phyloP scores from a whole-genome alignment of 306 rosid genomes.

The Clitoria ternatea region DNA sequence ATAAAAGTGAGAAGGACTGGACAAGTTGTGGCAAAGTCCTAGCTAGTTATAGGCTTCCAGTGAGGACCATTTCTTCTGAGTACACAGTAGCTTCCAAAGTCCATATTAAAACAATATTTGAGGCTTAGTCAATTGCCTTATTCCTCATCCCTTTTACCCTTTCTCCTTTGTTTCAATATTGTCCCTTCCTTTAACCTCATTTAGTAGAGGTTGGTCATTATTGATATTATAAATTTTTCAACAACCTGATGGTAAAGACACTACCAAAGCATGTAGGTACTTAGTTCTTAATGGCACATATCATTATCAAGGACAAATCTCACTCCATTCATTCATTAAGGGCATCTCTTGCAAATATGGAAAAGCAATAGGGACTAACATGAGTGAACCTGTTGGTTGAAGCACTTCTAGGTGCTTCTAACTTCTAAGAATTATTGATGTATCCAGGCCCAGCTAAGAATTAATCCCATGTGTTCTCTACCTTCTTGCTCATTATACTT shows the following conservation, averaged over 20 bases:
- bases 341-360: constrained; percentile 13
- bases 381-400: not conserved
- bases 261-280: not conserved
- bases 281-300: constrained; percentile 10
- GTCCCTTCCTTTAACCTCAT: constrained; percentile 13
- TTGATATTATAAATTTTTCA: constrained; percentile 13
- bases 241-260: constrained; percentile 1
- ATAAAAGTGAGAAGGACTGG: not conserved
- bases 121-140: not conserved
- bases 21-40: not conserved
- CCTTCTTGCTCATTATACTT: not conserved
- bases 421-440: constrained; percentile 15
- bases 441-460: constrained; percentile 8
- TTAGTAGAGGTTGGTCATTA: constrained; percentile 4
- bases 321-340: constrained; percentile 7
- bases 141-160: constrained; percentile 26
- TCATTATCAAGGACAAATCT: constrained; percentile 5
- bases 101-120: not conserved
- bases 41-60: not conserved
- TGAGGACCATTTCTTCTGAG: constrained; percentile 1
- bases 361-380: not conserved
- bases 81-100: not conserved
- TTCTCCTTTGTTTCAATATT: constrained; percentile 11
- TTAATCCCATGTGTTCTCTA: not conserved
- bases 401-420: not conserved